Evolutionary conservation across 345 rosid species (phyloP).

Genomic region (Boechera retrofracta): DNA sequence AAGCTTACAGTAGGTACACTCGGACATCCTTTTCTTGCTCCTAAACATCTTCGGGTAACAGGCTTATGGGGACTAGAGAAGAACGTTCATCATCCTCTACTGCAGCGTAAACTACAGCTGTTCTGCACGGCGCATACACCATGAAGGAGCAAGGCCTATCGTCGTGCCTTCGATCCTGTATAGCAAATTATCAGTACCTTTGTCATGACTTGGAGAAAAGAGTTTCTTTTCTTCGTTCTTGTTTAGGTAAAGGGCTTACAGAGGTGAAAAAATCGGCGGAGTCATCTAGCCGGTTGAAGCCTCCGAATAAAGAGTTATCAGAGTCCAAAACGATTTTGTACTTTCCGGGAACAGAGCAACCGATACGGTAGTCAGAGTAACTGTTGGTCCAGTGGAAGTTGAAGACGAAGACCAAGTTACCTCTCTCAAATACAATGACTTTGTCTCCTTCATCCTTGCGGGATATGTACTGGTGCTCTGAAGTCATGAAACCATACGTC

Average conservation of each 20-base stretch:
- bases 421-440: slow-evolving; percentile 82
- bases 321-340: slow-evolving; percentile 90
- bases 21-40: not conserved
- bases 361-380: slow-evolving; percentile 79
- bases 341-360: slow-evolving; percentile 87
- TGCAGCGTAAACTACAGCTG: slow-evolving; percentile 83
- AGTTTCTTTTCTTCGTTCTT: not conserved
- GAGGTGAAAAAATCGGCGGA: slow-evolving; percentile 68
- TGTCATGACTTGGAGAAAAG: not conserved
- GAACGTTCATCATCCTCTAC: slow-evolving; percentile 53
- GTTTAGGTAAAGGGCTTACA: slow-evolving; percentile 54
- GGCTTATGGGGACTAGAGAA: slow-evolving; percentile 30
- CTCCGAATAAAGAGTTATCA: slow-evolving; percentile 79
- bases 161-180: slow-evolving; percentile 77
- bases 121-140: slow-evolving; percentile 86
- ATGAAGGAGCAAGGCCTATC: slow-evolving; percentile 73
- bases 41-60: slow-evolving; percentile 36
- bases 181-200: slow-evolving; percentile 27
- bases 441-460: slow-evolving; percentile 86
- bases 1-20: slow-evolving; percentile 41
- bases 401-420: slow-evolving; percentile 84
- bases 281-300: slow-evolving; percentile 67
- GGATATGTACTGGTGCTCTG: slow-evolving; percentile 88
- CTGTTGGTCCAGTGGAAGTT: slow-evolving; percentile 93
- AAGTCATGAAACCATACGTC: slow-evolving; percentile 81